These are phyloP conservation scores for Canavalia ensiformis DNA, from an alignment of 306 rosid genomes.

Conservation along the genomic window DNA sequence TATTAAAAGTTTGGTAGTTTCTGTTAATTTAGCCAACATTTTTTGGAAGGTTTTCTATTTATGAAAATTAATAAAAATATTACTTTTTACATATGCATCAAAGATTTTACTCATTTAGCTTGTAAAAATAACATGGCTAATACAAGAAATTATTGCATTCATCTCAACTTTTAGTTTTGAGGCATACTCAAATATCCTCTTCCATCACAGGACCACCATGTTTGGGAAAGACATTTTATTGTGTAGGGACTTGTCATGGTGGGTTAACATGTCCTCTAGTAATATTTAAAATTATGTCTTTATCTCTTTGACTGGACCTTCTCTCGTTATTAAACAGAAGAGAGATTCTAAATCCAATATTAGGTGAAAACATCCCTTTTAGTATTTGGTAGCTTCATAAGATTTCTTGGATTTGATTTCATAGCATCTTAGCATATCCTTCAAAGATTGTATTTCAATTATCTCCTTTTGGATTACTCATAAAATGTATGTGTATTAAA, in stretches of 20 bases:
- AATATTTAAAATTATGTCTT: conserved; percentile 1
- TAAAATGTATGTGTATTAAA: background rate
- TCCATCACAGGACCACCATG: background rate
- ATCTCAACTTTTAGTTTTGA: background rate
- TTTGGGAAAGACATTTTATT: background rate
- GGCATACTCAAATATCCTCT: conserved; percentile 22
- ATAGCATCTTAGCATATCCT: conserved; percentile 23
- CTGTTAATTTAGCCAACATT: background rate
- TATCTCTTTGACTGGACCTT: background rate
- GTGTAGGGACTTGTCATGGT: background rate
- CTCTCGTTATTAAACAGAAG: background rate
- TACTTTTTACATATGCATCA: background rate
- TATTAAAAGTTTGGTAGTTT: background rate
- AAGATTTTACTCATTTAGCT: conserved; percentile 6
- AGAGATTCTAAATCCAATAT: background rate
- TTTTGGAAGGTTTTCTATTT: conserved; percentile 11
- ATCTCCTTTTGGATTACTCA: conserved; percentile 18
- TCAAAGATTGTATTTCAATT: background rate
- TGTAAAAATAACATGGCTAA: background rate
- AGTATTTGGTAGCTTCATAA: background rate
- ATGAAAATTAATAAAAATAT: background rate
- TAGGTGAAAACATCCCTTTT: background rate
- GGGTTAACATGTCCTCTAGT: background rate
- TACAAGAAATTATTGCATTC: conserved; percentile 4
- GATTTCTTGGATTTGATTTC: conserved; percentile 26